Evolutionary conservation across 805 yeast species (phyloP), one percentile per base, ranked within the genome.

Genomic region (Barnettozyma populi): DNA sequence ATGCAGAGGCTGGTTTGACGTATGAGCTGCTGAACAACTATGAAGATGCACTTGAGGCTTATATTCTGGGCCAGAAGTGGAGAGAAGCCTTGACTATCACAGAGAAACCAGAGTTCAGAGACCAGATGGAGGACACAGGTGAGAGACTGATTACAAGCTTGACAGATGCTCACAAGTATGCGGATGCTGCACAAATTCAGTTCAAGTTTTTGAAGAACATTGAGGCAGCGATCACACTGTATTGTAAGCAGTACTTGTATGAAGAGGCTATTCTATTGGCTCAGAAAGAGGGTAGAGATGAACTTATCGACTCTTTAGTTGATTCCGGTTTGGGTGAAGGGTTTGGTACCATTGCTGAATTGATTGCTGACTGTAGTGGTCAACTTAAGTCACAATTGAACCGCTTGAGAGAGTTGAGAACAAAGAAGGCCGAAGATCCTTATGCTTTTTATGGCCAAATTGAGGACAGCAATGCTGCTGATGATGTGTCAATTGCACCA

Each of bases 401-500:
- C 51, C 80, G 99, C 61, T 68, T 94, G 52, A 76, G 96, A 48
- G 97, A 90, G 57, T 72, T 94, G 47, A 78, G 99, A 57, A 73
- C 76, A 16, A 90, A 90, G 72, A 92, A 92, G 57, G 77, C 72
- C 41, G 83, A 80, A 51, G 96, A 92, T 64, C 96, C 97, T 16
- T 82, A 81, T 61, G 84, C 86, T 1, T 92, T 88, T 61, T 90
- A 84, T 61, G 96, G 94, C 13, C 72, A 72, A 50, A 72, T 70
- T 10, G 79, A 77, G 40, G 78, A 76, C 19, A 50, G 52, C 8
- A 95, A 88, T 59, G 79, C 87, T 13, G 90, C 96, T 1, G 99
- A 94, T 65, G 87, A 90, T 63, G 94, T 94, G 9, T 90, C 98
- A 0, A 77, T 94, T 53, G 98, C 97, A 0, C 94, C 96, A 1